phyloP scores from a whole-genome alignment of 78 protist genomes.

The Planoprotostelium fungivorum region DNA sequence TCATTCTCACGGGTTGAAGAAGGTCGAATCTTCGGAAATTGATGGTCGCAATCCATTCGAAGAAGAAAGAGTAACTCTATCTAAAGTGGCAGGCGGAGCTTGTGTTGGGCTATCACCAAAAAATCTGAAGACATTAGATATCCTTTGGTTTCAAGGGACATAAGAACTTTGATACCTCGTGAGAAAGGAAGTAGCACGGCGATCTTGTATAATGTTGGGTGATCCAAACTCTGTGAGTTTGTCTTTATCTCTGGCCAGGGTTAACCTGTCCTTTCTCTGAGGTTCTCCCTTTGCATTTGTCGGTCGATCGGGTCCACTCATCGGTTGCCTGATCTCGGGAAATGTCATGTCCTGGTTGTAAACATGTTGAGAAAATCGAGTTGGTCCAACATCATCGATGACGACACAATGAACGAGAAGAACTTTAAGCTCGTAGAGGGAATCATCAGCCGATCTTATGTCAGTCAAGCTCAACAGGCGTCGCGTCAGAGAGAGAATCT shows the following conservation, averaged over 20 bases:
- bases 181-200: not conserved
- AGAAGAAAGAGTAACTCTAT: not conserved
- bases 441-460: conserved; percentile 46
- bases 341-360: no score
- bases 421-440: conserved; percentile 49
- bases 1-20: no score
- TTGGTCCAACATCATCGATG: no score
- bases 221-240: not conserved
- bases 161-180: no score
- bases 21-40: not conserved
- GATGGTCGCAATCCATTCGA: not conserved
- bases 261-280: no score
- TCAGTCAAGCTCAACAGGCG: conserved; percentile 60
- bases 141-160: no score
- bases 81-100: not conserved
- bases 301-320: no score
- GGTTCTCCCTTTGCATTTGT: no score
- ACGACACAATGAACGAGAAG: conserved; percentile 51
- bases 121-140: no score
- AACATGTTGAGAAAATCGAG: no score
- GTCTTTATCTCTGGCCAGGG: not conserved
- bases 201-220: not conserved
- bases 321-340: no score
- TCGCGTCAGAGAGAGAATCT: conserved; percentile 19
- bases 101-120: not conserved